A percentile compares a stretch with the other conserved stretches of the same genome.
phyloP scores from a whole-genome alignment of 202 grass and related monocot species.

The Eragrostis tef region DNA sequence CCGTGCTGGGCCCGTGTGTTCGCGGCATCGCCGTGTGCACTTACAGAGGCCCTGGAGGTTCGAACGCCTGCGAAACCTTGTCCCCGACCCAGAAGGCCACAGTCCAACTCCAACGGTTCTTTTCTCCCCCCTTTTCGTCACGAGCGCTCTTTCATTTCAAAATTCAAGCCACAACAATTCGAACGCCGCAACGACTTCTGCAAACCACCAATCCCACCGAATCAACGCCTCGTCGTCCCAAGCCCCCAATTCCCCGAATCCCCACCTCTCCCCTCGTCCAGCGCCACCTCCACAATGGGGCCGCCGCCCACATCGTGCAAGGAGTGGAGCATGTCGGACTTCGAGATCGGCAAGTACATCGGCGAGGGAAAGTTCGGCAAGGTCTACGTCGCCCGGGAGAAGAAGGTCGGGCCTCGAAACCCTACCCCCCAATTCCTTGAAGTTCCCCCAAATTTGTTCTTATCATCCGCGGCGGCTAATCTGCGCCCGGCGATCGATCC shows the following conservation, averaged over 20 bases:
- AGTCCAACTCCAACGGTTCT: not conserved
- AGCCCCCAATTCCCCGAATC: not conserved
- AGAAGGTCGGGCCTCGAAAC: conserved; percentile 53
- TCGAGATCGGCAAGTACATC: conserved; percentile 79
- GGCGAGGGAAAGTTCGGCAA: conserved; percentile 91
- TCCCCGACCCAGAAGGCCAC: too few species aligned
- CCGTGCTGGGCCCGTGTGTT: too few species aligned
- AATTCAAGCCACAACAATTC: not conserved
- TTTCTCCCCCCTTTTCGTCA: not conserved
- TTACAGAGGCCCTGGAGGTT: too few species aligned
- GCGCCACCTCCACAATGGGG: not conserved
- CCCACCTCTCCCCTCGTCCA: not conserved
- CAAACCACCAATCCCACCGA: not conserved
- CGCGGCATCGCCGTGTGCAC: too few species aligned
- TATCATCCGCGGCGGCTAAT: not conserved
- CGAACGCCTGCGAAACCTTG: too few species aligned
- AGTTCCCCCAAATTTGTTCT: not conserved
- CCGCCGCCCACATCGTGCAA: conserved; percentile 41
- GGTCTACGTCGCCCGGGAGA: conserved; percentile 88
- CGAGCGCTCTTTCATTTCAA: conserved; percentile 8
- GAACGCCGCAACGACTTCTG: not conserved
- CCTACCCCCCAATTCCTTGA: not conserved
- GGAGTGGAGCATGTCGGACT: conserved; percentile 74
- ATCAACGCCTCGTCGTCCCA: not conserved
- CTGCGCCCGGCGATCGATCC: not conserved